Base-by-base conservation (phyloP, 805 yeast species). In the Candida glaebosa region DNA sequence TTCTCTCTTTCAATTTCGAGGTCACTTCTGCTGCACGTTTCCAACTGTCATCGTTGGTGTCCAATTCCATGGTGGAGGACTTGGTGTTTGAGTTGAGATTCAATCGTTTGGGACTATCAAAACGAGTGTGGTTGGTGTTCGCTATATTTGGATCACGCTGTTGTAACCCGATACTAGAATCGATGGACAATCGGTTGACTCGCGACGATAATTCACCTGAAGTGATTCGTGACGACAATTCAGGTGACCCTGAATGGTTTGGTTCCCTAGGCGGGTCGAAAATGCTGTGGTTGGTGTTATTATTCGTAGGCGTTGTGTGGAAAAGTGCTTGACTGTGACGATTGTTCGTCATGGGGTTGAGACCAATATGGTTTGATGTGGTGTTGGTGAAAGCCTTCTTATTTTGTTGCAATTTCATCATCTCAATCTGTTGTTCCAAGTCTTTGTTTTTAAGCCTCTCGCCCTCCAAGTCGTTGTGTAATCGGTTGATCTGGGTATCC, bases 1-100 rank as follows among this genome's bases (percentile, higher is more conserved):
- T 89, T 52, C 96, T 69, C 0, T 89, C 95, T 58, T 84, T 86
- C 54, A 89, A 75, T 59, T 85, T 91, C 3, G 81, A 77, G 0
- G 96, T 89, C 9, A 88, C 95, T 51, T 86, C 95, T 0, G 93
- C 90, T 0, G 96, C 96, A 37, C 91, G 76, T 50, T 76, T 79
- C 96, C 96, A 89, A 50, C 85, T 81, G 44, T 82, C 89, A 16
- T 35, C 38, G 44, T 78, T 85, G 32, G 64, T 61, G 43, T 70
- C 78, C 24, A 63, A 51, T 34, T 63, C 73, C 37, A 57, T 57
- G 3, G 60, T 39, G 42, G 34, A 37, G 40, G 22, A 25, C 19
- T 15, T 10, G 37, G 8, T 4, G 10, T 20, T 15, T n/a, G 38
- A 26, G 5, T 18, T 35, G 12, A 24, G n/a, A 12, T 22, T 24